Base-by-base conservation (phyloP, 495 filamentous ascomycete species). In the Thermothielavioides terrestris region DNA sequence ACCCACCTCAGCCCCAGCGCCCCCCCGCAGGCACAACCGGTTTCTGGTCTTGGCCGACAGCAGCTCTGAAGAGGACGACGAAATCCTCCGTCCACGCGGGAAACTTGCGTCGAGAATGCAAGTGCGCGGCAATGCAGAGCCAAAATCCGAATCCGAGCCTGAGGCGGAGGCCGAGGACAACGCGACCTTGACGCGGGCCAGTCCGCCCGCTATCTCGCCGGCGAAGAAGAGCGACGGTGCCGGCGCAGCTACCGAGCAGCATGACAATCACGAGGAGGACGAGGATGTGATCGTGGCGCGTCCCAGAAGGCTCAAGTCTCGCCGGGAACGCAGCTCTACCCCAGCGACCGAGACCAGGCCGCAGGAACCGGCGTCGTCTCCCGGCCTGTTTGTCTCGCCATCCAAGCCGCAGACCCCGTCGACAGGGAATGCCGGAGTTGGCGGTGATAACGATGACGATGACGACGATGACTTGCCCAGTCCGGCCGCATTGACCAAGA, bases 61-160 rank as follows among this genome's bases (percentile, higher is more conserved):
- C 42, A 12, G 58, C 42, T 63, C 54, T 6, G 60, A 64, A 21
- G 69, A 69, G 1, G 63, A 64, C 14, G 65, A 63, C 9, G 58
- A 61, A 20, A 72, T 80, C 48, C 52, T 82, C 18, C 72, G 75
- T 20, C 86, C 86, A 4, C 76, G 77, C 42, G 87, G 87, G 3
- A 78, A 81, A 22, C 73, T 92, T 55, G 87, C 87, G 46, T 74
- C 81, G 14, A 73, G 83, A 21, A 81, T 90, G 76, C 78, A 79
- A 38, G 44, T 38, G 2, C 46, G 46, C 12, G 56, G 69, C 56
- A 23, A 47, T 56, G 12, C 60, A 43, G 3, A n/a, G 18, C 22
- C 42, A 39, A 46, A 56, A 20, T 32, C 62, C 9, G 54, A 59
- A 28, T 49, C 53, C 15, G 46, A 67, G 42, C 45, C 43, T 1